Evolutionary conservation across 2,329 filamentous ascomycete genomes (phyloP).

Genomic region (Pseudogymnoascus sp.): DNA sequence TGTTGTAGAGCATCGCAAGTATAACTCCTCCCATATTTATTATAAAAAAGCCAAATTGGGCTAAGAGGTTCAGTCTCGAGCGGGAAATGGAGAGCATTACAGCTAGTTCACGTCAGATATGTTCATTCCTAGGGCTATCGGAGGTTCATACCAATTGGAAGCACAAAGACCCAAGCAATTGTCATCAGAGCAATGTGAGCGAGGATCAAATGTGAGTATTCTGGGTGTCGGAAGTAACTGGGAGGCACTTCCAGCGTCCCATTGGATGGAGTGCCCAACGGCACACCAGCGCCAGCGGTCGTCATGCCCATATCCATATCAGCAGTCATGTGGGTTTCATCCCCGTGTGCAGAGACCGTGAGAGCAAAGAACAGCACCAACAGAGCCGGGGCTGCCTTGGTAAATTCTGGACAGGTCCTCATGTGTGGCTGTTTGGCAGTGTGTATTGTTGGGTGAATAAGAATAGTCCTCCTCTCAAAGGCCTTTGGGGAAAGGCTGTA

Average conservation of each 20-base stretch:
- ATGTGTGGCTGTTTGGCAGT: neutral
- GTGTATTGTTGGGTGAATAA: neutral
- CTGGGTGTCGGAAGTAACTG: conserved; percentile 36
- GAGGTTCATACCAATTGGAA: conserved; percentile 55
- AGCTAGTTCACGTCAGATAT: conserved; percentile 15
- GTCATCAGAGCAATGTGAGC: conserved; percentile 64
- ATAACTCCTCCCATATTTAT: conserved; percentile 59
- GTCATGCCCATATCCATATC: conserved; percentile 28
- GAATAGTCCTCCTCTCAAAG: neutral
- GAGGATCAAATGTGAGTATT: conserved; percentile 32
- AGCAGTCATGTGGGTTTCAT: conserved; percentile 21
- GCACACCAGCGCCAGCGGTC: conserved; percentile 8
- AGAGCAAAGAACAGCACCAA: conserved; percentile 27
- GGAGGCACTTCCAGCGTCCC: conserved; percentile 23
- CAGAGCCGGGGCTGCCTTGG: conserved; percentile 24
- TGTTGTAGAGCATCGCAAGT: conserved; percentile 66
- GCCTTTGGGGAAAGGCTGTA: neutral
- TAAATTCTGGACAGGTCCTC: neutral
- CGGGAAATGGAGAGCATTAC: conserved; percentile 80
- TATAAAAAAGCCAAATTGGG: conserved; percentile 61
- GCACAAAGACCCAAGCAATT: conserved; percentile 59
- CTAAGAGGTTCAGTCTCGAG: conserved; percentile 63
- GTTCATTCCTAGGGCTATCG: neutral
- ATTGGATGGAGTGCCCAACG: conserved; percentile 1
- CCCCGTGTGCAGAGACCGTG: conserved; percentile 28